Evolutionary conservation across 2,329 filamentous ascomycete genomes (phyloP).

Genomic region (Calonectria montana): DNA sequence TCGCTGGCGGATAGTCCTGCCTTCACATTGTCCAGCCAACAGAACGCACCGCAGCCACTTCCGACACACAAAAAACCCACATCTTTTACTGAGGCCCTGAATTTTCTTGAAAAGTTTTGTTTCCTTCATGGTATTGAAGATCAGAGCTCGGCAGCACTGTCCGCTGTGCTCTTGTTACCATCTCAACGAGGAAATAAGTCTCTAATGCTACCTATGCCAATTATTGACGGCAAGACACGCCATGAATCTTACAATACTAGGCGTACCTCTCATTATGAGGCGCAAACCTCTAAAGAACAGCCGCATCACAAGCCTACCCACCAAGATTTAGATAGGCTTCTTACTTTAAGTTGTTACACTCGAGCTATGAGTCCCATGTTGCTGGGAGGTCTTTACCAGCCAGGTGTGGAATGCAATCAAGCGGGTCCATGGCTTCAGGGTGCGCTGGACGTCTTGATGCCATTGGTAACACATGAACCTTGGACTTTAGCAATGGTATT

Average conservation of each 20-base stretch:
- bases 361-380: not conserved
- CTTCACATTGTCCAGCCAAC: not conserved
- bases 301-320: not conserved
- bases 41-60: not conserved
- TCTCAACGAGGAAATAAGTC: not conserved
- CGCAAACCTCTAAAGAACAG: not conserved
- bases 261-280: too few species aligned
- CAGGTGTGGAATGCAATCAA: not conserved
- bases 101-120: conserved; percentile 17
- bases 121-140: not conserved
- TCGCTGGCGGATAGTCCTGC: not conserved
- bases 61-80: not conserved
- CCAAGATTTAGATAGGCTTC: not conserved
- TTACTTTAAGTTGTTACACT: not conserved
- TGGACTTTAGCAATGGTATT: not conserved
- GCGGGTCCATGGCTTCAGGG: not conserved
- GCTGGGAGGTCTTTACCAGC: not conserved
- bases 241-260: not conserved
- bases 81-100: not conserved
- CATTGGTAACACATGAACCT: not conserved
- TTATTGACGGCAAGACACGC: not conserved
- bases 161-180: conserved; percentile 13
- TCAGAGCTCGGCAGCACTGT: conserved; percentile 14
- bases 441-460: not conserved
- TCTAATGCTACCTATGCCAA: not conserved